Conservation (phyloP, 306 rosid species). For the Neltuma alba region DNA sequence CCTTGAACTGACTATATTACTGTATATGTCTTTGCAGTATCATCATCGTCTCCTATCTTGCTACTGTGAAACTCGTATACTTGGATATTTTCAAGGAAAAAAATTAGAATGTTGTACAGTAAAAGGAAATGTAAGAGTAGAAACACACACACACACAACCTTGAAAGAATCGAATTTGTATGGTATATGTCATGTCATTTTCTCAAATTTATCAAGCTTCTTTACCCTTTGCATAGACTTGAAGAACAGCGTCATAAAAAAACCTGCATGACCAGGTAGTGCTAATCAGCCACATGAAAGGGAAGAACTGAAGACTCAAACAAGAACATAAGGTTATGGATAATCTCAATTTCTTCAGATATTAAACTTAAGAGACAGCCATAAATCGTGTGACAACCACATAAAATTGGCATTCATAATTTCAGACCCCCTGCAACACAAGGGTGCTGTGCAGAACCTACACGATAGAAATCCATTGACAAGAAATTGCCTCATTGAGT, state of each 20-base stretch:
- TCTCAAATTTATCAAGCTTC: slow-evolving; percentile 62
- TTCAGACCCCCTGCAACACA: background rate
- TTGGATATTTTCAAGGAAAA: slow-evolving; percentile 15
- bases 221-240: slow-evolving; percentile 58
- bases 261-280: slow-evolving; percentile 44
- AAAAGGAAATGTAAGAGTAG: background rate
- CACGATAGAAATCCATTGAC: background rate
- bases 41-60: background rate
- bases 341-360: background rate
- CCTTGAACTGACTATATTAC: background rate
- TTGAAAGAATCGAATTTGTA: slow-evolving; percentile 6
- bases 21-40: background rate
- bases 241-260: slow-evolving; percentile 52
- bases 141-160: background rate
- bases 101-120: background rate
- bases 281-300: background rate
- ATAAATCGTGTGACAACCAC: background rate
- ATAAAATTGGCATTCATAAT: background rate
- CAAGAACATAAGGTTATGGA: background rate
- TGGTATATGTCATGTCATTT: slow-evolving; percentile 44
- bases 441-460: background rate
- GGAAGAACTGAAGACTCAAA: background rate
- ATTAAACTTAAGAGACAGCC: background rate
- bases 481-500: background rate
- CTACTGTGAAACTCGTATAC: slow-evolving; percentile 2